Percentiles rank a stretch among this genome's conserved stretches.
Conservation (phyloP, 2,329 filamentous ascomycete species). For the Trichoderma gracile region DNA sequence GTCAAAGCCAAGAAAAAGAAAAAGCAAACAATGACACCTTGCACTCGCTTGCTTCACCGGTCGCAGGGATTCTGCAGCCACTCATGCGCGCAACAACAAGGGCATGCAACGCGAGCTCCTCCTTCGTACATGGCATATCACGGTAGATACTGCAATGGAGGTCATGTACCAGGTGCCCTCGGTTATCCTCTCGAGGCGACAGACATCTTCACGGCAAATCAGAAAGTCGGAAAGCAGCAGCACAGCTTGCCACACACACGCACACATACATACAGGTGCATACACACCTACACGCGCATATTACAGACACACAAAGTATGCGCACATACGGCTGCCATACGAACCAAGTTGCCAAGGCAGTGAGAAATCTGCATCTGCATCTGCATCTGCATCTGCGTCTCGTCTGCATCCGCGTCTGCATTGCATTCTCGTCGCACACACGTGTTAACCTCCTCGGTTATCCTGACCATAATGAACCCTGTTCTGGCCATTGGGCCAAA, state of each 20-base stretch:
- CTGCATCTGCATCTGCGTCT: constrained; percentile 13
- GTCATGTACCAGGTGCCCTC: too few species aligned
- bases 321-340: neutral
- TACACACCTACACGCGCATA: too few species aligned
- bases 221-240: neutral
- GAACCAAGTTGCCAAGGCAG: neutral
- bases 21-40: neutral
- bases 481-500: too few species aligned
- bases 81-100: neutral
- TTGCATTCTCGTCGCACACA: constrained; percentile 19
- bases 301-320: too few species aligned
- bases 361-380: constrained; percentile 16
- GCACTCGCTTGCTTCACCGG: constrained; percentile 17
- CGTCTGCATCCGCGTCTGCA: constrained; percentile 18
- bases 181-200: neutral
- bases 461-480: too few species aligned
- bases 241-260: too few species aligned
- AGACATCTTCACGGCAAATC: constrained; percentile 16
- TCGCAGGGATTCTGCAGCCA: constrained; percentile 20
- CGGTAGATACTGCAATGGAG: too few species aligned
- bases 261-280: too few species aligned
- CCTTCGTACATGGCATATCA: neutral
- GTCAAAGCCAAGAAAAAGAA: neutral
- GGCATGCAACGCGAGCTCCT: constrained; percentile 10
- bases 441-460: neutral